Conservation (phyloP, 257 asterid genomes). For the Anisodus acutangulus region DNA sequence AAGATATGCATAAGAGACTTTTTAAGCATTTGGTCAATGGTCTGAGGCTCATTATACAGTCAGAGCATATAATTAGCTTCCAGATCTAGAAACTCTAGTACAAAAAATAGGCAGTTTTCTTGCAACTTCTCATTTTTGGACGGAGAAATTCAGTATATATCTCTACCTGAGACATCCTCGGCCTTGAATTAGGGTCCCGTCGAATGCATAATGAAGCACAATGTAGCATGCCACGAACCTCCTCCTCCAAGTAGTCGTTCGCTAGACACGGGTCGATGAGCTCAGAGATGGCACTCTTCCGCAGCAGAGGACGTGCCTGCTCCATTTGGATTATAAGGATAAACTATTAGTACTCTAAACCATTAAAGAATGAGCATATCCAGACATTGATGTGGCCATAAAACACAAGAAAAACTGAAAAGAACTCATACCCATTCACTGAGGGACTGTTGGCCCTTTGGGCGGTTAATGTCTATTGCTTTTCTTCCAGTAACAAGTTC, state of each 20-base stretch:
- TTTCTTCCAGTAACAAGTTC: slow-evolving; percentile 84
- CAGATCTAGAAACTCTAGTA: not conserved
- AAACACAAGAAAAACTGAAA: not conserved
- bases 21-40: not conserved
- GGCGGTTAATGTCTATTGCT: slow-evolving; percentile 69
- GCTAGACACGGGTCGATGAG: slow-evolving; percentile 67
- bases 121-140: not conserved
- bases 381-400: not conserved
- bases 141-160: not conserved
- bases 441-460: slow-evolving; percentile 84
- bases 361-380: not conserved
- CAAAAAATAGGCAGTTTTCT: no score
- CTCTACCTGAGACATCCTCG: slow-evolving; percentile 84
- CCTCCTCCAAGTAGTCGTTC: slow-evolving; percentile 54
- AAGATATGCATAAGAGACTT: not conserved
- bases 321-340: not conserved
- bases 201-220: slow-evolving; percentile 71
- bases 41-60: not conserved
- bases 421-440: slow-evolving; percentile 66
- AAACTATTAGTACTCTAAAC: not conserved
- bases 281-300: slow-evolving; percentile 46
- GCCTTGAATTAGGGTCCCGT: slow-evolving; percentile 67
- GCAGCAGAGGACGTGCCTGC: slow-evolving; percentile 79
- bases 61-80: not conserved
- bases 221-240: slow-evolving; percentile 57